These are phyloP conservation scores for Ogataea neopini DNA, from an alignment of 805 yeast species.

Conservation along the genomic window DNA sequence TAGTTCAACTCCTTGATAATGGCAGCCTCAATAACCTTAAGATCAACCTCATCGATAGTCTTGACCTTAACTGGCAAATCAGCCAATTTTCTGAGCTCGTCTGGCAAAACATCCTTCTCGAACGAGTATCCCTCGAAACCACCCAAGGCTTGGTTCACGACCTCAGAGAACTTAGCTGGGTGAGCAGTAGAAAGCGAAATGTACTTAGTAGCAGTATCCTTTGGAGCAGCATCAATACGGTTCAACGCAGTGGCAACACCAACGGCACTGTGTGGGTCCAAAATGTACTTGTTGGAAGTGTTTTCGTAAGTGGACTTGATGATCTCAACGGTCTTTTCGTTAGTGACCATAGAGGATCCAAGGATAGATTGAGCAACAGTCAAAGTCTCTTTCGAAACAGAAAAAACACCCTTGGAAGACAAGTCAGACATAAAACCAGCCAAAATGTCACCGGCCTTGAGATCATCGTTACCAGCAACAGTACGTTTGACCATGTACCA, in stretches of 20 bases:
- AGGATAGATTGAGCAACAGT: conserved; percentile 68
- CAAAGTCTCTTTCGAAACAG: conserved; percentile 65
- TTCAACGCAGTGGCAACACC: conserved; percentile 81
- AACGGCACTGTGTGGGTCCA: conserved; percentile 97
- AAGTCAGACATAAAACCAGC: conserved; percentile 77
- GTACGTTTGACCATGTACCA: conserved; percentile 90
- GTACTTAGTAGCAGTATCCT: conserved; percentile 43
- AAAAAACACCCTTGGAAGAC: conserved; percentile 73
- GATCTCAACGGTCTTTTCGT: conserved; percentile 75
- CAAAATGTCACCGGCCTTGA: conserved; percentile 73
- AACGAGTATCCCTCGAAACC: conserved; percentile 75
- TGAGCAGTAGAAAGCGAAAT: conserved; percentile 95
- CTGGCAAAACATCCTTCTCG: conserved; percentile 86
- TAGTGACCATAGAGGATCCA: conserved; percentile 76
- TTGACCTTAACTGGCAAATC: conserved; percentile 72
- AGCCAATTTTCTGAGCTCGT: conserved; percentile 73
- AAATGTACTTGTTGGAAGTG: conserved; percentile 67
- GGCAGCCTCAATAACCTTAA: conserved; percentile 70
- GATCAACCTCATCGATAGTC: conserved; percentile 68
- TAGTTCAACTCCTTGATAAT: conserved; percentile 66
- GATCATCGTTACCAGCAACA: conserved; percentile 54
- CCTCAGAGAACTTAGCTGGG: conserved; percentile 98
- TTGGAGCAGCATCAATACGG: conserved; percentile 48
- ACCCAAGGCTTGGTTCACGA: conserved; percentile 78
- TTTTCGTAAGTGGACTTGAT: conserved; percentile 66